Percentiles rank a stretch among this genome's conserved stretches.
Conservation (phyloP, 768 basidiomycete genomes). For the Pleurotus salmoneostramineus region DNA sequence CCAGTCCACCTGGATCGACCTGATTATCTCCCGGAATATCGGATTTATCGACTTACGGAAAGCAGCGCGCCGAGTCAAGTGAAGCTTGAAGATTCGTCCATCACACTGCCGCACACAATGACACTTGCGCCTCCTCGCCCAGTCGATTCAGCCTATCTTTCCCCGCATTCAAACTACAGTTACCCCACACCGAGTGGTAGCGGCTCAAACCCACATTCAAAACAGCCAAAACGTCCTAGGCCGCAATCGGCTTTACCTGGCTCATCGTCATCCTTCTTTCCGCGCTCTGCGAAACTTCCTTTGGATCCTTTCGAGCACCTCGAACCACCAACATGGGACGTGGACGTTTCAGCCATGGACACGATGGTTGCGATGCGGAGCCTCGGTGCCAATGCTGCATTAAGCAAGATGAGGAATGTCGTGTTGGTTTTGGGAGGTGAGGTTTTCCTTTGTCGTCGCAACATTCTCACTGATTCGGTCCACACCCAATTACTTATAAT, state of each 20-base stretch:
- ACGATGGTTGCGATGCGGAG: neutral
- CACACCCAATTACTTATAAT: too few relatives aligned
- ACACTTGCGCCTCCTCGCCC: neutral
- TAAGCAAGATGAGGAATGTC: neutral
- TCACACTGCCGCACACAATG: neutral
- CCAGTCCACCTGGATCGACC: too few relatives aligned
- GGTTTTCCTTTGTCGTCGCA: neutral
- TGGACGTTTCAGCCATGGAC: neutral
- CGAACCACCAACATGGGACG: slow-evolving; percentile 3
- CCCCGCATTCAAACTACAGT: neutral
- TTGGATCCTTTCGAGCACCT: slow-evolving; percentile 1
- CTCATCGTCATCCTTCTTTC: neutral
- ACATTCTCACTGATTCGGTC: too few relatives aligned
- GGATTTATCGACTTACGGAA: too few relatives aligned
- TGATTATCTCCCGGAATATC: too few relatives aligned
- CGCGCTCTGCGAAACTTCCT: neutral
- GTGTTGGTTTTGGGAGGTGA: neutral
- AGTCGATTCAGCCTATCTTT: neutral
- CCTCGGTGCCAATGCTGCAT: neutral
- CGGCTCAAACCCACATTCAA: neutral
- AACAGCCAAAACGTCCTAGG: neutral
- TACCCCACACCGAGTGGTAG: neutral
- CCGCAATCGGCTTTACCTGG: neutral
- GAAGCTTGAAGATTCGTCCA: too few relatives aligned
- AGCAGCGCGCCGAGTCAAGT: too few relatives aligned